These are phyloP conservation scores for Astrephomene gubernaculifera DNA, from an alignment of 139 green algal genomes.

Conservation along the genomic window DNA sequence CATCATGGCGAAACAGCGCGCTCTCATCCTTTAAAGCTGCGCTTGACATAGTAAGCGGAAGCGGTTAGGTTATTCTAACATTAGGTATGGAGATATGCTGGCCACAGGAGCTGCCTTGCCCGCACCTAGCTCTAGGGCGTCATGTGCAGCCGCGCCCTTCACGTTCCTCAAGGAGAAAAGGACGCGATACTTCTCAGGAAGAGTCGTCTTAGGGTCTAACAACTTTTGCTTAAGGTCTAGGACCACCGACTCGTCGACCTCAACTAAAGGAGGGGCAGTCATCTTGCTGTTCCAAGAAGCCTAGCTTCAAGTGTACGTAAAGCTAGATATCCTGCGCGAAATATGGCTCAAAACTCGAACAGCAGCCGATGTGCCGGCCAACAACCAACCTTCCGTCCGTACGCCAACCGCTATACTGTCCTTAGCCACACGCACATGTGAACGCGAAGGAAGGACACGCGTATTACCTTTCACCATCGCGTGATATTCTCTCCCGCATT, in stretches of 20 bases:
- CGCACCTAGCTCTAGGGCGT: slow-evolving; percentile 74
- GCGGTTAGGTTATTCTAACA: background rate
- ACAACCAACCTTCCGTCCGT: too few species aligned
- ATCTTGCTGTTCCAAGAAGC: slow-evolving; percentile 9
- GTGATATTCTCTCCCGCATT: too few species aligned
- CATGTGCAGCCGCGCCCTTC: slow-evolving; percentile 60
- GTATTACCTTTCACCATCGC: too few species aligned
- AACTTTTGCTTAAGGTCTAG: slow-evolving; percentile 68
- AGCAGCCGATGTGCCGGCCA: too few species aligned
- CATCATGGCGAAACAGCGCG: slow-evolving; percentile 90
- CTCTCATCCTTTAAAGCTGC: slow-evolving; percentile 82
- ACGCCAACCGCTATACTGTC: too few species aligned
- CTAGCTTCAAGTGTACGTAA: background rate
- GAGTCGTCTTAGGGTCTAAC: slow-evolving; percentile 42
- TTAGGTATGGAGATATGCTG: background rate
- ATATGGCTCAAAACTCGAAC: too few species aligned
- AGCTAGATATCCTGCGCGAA: too few species aligned
- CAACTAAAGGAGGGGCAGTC: slow-evolving; percentile 32
- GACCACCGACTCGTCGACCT: slow-evolving; percentile 54
- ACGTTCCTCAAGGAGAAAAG: slow-evolving; percentile 87
- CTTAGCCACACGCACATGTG: too few species aligned
- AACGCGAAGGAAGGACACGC: too few species aligned
- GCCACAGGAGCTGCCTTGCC: background rate
- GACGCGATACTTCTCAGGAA: slow-evolving; percentile 85
- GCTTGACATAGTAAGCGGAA: background rate